Evolutionary conservation across 495 filamentous ascomycete genomes (phyloP).

Genomic region (Xylaria telfairii): DNA sequence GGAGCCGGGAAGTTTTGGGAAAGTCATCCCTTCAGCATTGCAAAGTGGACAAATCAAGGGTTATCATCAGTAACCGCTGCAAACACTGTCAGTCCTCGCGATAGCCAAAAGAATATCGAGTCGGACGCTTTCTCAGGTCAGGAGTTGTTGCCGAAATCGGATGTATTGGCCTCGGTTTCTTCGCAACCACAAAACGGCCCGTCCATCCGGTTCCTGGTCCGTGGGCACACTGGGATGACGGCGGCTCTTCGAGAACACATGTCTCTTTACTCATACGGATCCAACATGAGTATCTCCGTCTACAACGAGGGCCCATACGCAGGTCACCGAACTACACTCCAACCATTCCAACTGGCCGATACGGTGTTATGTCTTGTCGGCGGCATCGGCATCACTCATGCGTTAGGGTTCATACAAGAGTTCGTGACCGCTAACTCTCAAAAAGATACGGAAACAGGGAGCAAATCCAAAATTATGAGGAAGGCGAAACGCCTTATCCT

Average conservation of each 20-base stretch:
- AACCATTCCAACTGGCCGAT: conserved; percentile 5
- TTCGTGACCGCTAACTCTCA: neutral
- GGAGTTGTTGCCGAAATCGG: neutral
- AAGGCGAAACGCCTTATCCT: neutral
- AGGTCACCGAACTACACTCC: conserved; percentile 1
- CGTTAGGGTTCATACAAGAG: conserved; percentile 11
- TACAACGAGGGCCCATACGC: conserved; percentile 18
- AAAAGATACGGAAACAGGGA: too few relatives aligned
- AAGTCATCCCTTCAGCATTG: neutral
- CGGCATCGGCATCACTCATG: conserved; percentile 18
- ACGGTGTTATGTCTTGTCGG: conserved; percentile 10
- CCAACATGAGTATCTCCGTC: neutral
- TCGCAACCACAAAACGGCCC: neutral
- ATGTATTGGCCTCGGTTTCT: neutral
- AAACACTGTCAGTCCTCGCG: neutral
- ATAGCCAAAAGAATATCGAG: neutral
- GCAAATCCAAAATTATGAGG: neutral
- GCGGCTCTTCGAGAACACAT: neutral
- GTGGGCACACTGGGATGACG: conserved; percentile 13
- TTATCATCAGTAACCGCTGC: neutral
- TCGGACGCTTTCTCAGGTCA: neutral
- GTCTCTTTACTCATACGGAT: neutral
- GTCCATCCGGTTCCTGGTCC: conserved; percentile 9
- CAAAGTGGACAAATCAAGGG: neutral
- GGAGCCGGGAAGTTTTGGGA: neutral